Percentiles rank a stretch among this genome's conserved stretches.
These are phyloP conservation scores for Psilocybe mexicana DNA, from an alignment of 1,284 basidiomycete genomes.

Conservation along the genomic window DNA sequence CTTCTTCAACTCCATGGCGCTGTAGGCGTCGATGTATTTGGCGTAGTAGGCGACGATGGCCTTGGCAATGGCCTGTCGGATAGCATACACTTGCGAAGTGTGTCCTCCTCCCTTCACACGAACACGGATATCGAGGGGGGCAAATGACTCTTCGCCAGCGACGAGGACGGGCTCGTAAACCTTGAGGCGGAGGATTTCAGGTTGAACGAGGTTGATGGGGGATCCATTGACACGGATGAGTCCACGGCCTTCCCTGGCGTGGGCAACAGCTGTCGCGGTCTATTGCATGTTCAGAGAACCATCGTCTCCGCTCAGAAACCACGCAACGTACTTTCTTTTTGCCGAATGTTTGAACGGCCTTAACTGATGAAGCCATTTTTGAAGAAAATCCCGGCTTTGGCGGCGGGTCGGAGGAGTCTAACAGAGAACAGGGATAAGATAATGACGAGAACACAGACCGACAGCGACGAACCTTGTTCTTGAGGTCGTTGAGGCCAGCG, in stretches of 20 bases:
- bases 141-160: constrained; percentile 84
- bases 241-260: constrained; percentile 96
- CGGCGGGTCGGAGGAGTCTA: constrained; percentile 25
- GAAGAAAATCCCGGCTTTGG: constrained; percentile 22
- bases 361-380: constrained; percentile 74
- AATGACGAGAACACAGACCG: constrained; percentile 5
- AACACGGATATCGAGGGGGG: constrained; percentile 92
- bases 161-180: constrained; percentile 96
- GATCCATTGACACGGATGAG: constrained; percentile 97
- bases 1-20: constrained; percentile 96
- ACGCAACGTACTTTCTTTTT: constrained; percentile 89
- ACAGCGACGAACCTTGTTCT: constrained; percentile 38
- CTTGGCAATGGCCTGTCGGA: constrained; percentile 99
- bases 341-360: constrained; percentile 96
- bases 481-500: constrained; percentile 43
- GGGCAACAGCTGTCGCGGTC: constrained; percentile 96
- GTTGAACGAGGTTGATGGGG: constrained; percentile 93
- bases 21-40: constrained; percentile 98
- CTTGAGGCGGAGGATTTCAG: constrained; percentile 96
- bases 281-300: constrained; percentile 33
- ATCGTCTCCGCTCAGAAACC: constrained; percentile 7
- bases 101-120: constrained; percentile 99
- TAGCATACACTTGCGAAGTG: constrained; percentile 98
- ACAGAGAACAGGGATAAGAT: constrained; percentile 11
- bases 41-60: constrained; percentile 98